Percentiles rank a stretch among this genome's conserved stretches.
phyloP scores from a whole-genome alignment of 108 stramenopile species.

The Cyclostephanos tholiformis region DNA sequence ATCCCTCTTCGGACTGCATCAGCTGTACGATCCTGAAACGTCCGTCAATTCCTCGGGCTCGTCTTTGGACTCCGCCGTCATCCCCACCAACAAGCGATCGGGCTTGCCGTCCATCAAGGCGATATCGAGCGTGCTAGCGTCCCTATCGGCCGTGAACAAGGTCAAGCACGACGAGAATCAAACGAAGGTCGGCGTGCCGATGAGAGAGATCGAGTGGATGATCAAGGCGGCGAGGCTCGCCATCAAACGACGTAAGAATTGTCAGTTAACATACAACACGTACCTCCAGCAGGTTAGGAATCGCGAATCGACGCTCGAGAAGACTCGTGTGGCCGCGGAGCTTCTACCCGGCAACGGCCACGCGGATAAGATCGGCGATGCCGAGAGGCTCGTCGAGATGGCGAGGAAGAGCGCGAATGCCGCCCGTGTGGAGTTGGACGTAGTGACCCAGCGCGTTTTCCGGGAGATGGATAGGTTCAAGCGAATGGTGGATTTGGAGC shows the following conservation, averaged over 20 bases:
- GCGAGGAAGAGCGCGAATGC: constrained; percentile 45
- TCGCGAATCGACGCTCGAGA: constrained; percentile 55
- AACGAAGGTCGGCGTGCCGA: constrained; percentile 66
- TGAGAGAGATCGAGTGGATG: constrained; percentile 71
- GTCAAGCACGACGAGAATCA: constrained; percentile 81
- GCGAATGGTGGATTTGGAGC: constrained; percentile 59
- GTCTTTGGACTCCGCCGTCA: constrained; percentile 10
- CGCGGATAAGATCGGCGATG: constrained; percentile 36
- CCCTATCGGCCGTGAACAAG: constrained; percentile 59
- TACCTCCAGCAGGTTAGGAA: constrained; percentile 61
- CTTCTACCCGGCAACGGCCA: constrained; percentile 33
- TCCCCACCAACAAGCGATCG: constrained; percentile 21
- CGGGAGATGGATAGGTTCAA: constrained; percentile 81
- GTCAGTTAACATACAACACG: constrained; percentile 70
- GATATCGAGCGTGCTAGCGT: constrained; percentile 58
- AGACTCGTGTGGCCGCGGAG: constrained; percentile 44
- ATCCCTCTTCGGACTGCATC: constrained; percentile 78
- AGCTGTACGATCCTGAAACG: constrained; percentile 41
- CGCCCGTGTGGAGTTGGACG: constrained; percentile 67
- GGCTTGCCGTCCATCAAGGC: constrained; percentile 42
- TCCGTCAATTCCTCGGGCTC: constrained; percentile 5
- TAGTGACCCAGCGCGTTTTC: constrained; percentile 69
- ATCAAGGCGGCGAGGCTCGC: constrained; percentile 81
- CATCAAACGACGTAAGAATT: constrained; percentile 72
- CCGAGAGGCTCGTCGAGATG: constrained; percentile 41